Evolutionary conservation across 306 rosid species (phyloP).

Genomic region (Prosopis cineraria): DNA sequence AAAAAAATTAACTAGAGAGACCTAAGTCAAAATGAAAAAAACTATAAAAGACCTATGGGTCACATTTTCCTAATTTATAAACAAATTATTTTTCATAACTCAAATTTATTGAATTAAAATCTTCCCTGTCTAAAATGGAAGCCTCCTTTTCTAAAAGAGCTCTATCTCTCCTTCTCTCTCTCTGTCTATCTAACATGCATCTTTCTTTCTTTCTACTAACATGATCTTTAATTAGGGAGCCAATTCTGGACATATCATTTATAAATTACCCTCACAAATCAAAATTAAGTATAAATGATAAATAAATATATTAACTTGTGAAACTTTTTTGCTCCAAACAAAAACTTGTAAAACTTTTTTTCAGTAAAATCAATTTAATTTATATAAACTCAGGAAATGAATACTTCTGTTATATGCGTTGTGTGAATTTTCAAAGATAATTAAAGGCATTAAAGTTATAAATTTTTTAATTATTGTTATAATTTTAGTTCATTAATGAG

Average conservation of each 20-base stretch:
- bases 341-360: not conserved
- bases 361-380: not conserved
- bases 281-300: not conserved
- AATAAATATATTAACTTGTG: not conserved
- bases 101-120: not conserved
- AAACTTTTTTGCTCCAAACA: not conserved
- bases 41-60: too few species aligned
- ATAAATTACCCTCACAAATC: not conserved
- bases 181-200: not conserved
- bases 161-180: conserved; percentile 5
- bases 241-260: not conserved
- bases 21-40: too few species aligned
- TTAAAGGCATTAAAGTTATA: not conserved
- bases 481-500: not conserved
- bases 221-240: not conserved
- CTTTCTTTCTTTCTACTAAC: not conserved
- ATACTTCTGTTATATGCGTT: not conserved
- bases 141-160: not conserved
- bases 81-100: not conserved
- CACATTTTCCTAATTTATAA: too few species aligned
- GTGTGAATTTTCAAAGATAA: not conserved
- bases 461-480: not conserved
- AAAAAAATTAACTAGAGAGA: too few species aligned
- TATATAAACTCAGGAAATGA: not conserved
- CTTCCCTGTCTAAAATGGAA: not conserved